phyloP scores from a whole-genome alignment of 2,329 filamentous ascomycete genomes.

The Alternaria incomplexa region DNA sequence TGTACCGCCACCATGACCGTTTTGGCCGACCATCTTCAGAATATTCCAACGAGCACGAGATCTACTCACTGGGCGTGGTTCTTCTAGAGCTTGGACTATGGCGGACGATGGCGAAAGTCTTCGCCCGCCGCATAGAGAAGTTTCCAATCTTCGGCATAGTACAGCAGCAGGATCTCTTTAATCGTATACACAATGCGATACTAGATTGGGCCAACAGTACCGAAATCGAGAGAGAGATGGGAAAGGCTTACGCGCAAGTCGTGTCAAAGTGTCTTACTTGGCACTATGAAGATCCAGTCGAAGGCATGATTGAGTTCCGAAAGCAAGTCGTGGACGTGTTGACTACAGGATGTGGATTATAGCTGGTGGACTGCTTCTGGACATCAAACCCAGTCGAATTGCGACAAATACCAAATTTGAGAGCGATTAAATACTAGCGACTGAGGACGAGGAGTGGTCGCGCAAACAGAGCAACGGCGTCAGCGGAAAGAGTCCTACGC shows the following conservation, averaged over 20 bases:
- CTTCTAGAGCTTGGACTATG: constrained; percentile 61
- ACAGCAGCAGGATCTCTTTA: constrained; percentile 12
- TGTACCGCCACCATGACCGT: constrained; percentile 59
- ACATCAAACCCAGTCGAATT: neutral
- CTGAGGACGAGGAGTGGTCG: neutral
- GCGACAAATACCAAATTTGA: neutral
- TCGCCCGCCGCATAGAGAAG: constrained; percentile 16
- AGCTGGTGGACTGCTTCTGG: neutral
- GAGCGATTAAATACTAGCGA: neutral
- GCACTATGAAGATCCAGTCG: constrained; percentile 8
- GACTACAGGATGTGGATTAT: neutral
- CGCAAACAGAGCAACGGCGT: neutral
- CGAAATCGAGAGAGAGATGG: constrained; percentile 22
- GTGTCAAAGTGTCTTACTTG: constrained; percentile 20
- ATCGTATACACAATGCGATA: constrained; percentile 12
- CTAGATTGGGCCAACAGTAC: constrained; percentile 16
- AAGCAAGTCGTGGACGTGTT: constrained; percentile 16
- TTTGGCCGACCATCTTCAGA: constrained; percentile 54
- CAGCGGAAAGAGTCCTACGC: neutral
- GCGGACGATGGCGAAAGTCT: constrained; percentile 27
- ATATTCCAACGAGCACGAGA: constrained; percentile 58
- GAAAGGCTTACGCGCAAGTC: constrained; percentile 10
- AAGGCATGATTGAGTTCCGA: constrained; percentile 17
- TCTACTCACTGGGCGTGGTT: constrained; percentile 62
- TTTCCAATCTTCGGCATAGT: constrained; percentile 6